phyloP scores from a whole-genome alignment of 2,329 filamentous ascomycete genomes.

The Cladosporium oxysporum region DNA sequence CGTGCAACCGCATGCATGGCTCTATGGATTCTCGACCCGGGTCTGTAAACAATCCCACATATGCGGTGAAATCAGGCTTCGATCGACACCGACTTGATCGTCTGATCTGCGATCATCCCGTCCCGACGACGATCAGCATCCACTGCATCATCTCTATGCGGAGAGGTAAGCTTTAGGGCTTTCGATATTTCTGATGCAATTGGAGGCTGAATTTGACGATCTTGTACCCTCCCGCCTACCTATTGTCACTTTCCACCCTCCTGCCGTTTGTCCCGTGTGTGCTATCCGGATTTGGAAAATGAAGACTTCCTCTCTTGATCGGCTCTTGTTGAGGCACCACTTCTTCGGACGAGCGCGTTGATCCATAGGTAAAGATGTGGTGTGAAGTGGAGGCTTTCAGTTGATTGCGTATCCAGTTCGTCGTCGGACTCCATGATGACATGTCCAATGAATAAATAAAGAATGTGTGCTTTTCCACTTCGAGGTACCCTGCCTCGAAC shows the following conservation, averaged over 20 bases:
- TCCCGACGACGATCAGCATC: neutral
- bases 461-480: too few relatives aligned
- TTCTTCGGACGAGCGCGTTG: neutral
- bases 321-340: neutral
- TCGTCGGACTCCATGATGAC: too few relatives aligned
- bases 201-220: neutral
- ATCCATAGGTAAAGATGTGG: neutral
- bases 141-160: neutral
- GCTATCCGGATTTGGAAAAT: neutral
- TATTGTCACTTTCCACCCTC: neutral
- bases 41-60: neutral
- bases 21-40: neutral
- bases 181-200: neutral
- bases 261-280: neutral
- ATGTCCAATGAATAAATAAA: too few relatives aligned
- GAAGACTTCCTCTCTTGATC: neutral
- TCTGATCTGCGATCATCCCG: neutral
- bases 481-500: too few relatives aligned
- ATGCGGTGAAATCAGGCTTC: neutral
- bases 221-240: neutral
- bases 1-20: neutral
- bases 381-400: neutral
- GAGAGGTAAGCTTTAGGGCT: neutral
- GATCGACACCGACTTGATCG: neutral
- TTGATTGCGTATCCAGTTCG: too few relatives aligned